These are phyloP conservation scores for Nothophoma quercina DNA, from an alignment of 2,329 filamentous ascomycete genomes.

Conservation along the genomic window DNA sequence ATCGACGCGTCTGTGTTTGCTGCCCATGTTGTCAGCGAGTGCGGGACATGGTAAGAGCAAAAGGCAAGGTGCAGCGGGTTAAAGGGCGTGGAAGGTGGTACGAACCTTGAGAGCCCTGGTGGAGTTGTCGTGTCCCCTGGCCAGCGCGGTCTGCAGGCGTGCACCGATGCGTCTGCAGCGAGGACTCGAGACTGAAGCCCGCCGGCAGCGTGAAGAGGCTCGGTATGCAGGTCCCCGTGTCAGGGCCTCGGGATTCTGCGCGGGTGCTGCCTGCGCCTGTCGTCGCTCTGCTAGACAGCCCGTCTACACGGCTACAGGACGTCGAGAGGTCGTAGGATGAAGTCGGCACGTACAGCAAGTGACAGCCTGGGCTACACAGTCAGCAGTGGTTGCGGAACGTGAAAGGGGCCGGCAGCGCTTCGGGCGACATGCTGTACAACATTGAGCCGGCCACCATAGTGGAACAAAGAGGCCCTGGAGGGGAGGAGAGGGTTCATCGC, in stretches of 20 bases:
- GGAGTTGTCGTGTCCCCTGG: constrained; percentile 35
- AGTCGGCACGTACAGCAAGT: constrained; percentile 28
- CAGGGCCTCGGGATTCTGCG: constrained; percentile 18
- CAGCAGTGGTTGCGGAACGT: constrained; percentile 37
- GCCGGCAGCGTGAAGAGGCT: constrained; percentile 26
- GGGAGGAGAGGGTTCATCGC: constrained; percentile 27
- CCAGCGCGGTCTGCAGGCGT: constrained; percentile 41
- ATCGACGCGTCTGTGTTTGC: constrained; percentile 32
- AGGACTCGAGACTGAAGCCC: constrained; percentile 33
- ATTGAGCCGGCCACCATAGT: constrained; percentile 40
- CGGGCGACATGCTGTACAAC: constrained; percentile 45
- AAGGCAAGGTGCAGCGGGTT: constrained; percentile 26
- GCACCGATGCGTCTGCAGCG: constrained; percentile 38
- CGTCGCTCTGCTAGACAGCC: constrained; percentile 7
- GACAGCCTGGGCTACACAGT: constrained; percentile 37
- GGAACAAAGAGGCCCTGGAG: constrained; percentile 39
- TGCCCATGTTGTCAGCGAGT: constrained; percentile 45
- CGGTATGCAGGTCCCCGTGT: constrained; percentile 31
- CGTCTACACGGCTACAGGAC: constrained; percentile 1
- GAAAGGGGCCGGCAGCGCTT: constrained; percentile 39
- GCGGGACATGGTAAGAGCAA: constrained; percentile 16
- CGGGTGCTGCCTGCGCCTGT: constrained; percentile 31
- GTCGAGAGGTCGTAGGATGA: constrained; percentile 20
- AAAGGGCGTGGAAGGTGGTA: constrained; percentile 40
- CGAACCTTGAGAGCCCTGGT: constrained; percentile 42